Evolutionary conservation across 257 asterid species (phyloP).

Genomic region (Salvia splendens): DNA sequence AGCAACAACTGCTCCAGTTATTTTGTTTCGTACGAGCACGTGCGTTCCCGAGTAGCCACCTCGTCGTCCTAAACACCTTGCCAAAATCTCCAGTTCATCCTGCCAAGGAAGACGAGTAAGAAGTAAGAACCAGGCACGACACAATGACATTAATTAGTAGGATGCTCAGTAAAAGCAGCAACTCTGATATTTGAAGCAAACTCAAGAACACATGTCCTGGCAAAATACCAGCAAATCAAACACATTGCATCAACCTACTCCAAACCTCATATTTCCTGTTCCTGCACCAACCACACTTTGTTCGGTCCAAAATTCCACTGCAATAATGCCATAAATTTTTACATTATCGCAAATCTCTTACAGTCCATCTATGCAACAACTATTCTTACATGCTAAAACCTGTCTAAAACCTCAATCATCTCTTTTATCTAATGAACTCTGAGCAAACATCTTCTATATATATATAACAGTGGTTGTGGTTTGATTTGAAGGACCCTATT

Average conservation of each 20-base stretch:
- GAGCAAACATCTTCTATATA: neutral
- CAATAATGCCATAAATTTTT: neutral
- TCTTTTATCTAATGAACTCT: neutral
- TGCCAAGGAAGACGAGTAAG: conserved; percentile 31
- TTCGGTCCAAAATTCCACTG: neutral
- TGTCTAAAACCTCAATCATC: neutral
- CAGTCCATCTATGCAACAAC: neutral
- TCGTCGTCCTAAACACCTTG: conserved; percentile 51
- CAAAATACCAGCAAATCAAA: neutral
- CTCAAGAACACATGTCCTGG: neutral
- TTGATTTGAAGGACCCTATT: neutral
- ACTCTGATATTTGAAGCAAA: neutral
- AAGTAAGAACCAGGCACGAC: neutral
- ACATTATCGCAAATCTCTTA: neutral
- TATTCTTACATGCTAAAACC: neutral
- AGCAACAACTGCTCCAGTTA: conserved; percentile 76
- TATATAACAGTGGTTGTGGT: neutral
- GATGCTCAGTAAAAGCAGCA: neutral
- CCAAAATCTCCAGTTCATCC: conserved; percentile 78
- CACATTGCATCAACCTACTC: neutral
- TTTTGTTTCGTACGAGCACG: conserved; percentile 63
- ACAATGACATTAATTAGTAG: neutral
- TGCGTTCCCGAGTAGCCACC: conserved; percentile 64
- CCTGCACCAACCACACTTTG: neutral
- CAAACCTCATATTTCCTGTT: neutral